Evolutionary conservation across 495 filamentous ascomycete species (phyloP).

Genomic region (Tuber microsphaerosporum): DNA sequence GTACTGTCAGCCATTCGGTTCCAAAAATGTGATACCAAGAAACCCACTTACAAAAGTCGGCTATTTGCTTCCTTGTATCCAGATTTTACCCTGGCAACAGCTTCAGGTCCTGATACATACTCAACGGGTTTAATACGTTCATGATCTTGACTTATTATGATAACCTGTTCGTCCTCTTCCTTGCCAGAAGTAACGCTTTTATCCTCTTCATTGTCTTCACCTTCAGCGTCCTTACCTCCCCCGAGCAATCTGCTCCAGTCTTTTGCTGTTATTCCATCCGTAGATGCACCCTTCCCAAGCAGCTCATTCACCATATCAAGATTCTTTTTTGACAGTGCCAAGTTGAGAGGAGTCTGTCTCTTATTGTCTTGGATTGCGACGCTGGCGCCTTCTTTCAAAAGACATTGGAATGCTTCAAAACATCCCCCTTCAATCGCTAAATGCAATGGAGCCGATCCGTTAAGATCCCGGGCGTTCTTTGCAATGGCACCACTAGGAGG

Average conservation of each 20-base stretch:
- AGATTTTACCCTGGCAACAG: neutral
- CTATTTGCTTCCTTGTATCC: neutral
- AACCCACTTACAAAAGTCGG: neutral
- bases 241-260: conserved; percentile 10
- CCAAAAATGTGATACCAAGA: neutral
- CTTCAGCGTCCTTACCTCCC: neutral
- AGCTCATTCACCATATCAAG: conserved; percentile 26
- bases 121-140: neutral
- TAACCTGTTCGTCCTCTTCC: neutral
- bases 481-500: conserved; percentile 1
- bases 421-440: conserved; percentile 9
- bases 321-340: conserved; percentile 4
- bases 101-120: neutral
- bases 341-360: conserved; percentile 19
- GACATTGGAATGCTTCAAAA: neutral
- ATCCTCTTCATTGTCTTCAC: conserved; percentile 10
- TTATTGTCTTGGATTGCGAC: conserved; percentile 12
- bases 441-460: conserved; percentile 24
- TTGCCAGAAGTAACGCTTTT: conserved; percentile 4
- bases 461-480: conserved; percentile 12
- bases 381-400: conserved; percentile 15
- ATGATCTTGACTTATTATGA: neutral
- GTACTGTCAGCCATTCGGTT: neutral
- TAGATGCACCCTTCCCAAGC: conserved; percentile 15
- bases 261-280: neutral